phyloP scores from a whole-genome alignment of 352 stramenopile species.

The Globisporangium acanthophoron region DNA sequence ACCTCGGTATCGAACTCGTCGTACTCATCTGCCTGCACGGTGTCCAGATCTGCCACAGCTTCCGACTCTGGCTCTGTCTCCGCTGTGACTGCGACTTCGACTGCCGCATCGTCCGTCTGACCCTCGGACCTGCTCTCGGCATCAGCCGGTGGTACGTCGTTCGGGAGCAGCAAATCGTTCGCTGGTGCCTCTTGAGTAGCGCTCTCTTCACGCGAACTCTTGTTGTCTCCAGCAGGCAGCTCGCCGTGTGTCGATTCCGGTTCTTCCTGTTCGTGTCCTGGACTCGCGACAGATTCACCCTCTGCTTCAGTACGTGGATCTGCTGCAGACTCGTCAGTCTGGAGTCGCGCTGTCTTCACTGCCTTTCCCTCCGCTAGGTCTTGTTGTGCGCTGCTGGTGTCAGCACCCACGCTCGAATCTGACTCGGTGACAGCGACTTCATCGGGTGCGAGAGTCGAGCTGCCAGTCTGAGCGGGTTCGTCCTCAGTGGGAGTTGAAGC shows the following conservation, averaged over 20 bases:
- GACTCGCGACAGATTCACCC: too few species aligned
- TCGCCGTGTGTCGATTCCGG: too few species aligned
- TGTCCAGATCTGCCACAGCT: neutral
- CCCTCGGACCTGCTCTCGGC: neutral
- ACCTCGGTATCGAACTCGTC: conserved; percentile 8
- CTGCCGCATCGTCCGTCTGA: neutral
- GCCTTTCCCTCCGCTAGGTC: neutral
- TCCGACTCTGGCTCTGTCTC: neutral
- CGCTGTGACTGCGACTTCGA: neutral
- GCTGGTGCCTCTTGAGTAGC: too few species aligned
- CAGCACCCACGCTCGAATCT: neutral
- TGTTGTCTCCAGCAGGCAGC: neutral
- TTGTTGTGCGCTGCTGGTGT: neutral
- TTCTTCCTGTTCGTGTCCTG: too few species aligned
- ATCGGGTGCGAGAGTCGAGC: neutral
- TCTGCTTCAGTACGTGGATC: too few species aligned
- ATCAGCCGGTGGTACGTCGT: neutral
- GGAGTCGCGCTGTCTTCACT: neutral
- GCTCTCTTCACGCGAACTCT: neutral
- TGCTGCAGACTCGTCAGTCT: neutral
- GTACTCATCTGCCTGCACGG: neutral
- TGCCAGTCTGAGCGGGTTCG: too few species aligned
- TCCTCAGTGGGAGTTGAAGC: too few species aligned
- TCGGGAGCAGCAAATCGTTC: neutral
- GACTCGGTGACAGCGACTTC: neutral